phyloP scores from a whole-genome alignment of 805 yeast species.

The Metschnikowia proteae region DNA sequence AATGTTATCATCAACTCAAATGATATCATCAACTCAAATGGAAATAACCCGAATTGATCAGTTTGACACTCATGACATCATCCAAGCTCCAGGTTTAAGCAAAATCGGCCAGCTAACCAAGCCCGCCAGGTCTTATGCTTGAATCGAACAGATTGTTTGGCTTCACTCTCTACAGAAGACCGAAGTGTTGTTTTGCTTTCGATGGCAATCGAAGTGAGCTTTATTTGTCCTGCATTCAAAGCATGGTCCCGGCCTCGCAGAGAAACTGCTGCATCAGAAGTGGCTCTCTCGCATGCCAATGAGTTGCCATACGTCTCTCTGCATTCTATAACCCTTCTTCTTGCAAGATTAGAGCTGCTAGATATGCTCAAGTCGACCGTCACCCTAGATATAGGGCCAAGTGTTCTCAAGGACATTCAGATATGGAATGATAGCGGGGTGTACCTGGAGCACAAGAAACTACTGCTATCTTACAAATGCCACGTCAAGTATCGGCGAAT shows the following conservation, averaged over 20 bases:
- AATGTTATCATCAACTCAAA: too few species aligned
- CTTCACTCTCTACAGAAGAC: too few species aligned
- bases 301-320: not conserved
- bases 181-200: not conserved
- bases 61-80: too few species aligned
- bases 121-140: too few species aligned
- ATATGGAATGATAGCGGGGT: constrained; percentile 10
- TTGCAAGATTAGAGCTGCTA: not conserved
- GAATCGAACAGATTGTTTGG: too few species aligned
- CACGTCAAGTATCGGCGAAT: constrained; percentile 11
- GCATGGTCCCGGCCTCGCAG: not conserved
- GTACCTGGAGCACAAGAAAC: not conserved
- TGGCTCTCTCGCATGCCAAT: constrained; percentile 1
- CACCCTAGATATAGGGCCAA: constrained; percentile 8
- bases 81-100: too few species aligned
- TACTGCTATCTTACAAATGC: constrained; percentile 4
- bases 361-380: constrained; percentile 11
- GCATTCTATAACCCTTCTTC: not conserved
- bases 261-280: not conserved
- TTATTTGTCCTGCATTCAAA: not conserved
- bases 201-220: not conserved
- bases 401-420: constrained; percentile 13
- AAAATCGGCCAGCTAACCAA: too few species aligned
- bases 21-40: too few species aligned
- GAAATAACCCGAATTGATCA: too few species aligned